Evolutionary conservation across 169 alveolate species (phyloP).

Genomic region (Cyclospora cayetanensis): DNA sequence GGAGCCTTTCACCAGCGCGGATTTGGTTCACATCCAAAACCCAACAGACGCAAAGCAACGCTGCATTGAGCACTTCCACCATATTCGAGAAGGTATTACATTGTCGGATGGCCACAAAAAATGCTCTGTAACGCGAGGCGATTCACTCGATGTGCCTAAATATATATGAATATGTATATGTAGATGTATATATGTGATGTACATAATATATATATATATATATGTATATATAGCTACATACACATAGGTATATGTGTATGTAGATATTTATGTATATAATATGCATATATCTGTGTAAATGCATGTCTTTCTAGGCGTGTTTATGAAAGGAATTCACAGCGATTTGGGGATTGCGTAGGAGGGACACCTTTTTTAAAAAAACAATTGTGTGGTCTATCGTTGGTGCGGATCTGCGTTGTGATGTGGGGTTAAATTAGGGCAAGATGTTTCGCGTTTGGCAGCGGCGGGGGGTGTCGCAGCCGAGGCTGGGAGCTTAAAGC

Average conservation of each 20-base stretch:
- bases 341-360: too few relatives aligned
- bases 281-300: not conserved
- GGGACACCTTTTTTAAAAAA: too few relatives aligned
- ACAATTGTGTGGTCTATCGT: not conserved
- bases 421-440: not conserved
- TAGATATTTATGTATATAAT: not conserved
- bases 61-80: constrained; percentile 34
- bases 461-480: constrained; percentile 19
- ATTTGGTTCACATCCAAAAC: constrained; percentile 63
- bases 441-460: not conserved
- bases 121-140: not conserved
- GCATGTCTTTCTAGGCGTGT: not conserved
- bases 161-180: not conserved
- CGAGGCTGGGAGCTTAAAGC: constrained; percentile 25
- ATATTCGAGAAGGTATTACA: constrained; percentile 43
- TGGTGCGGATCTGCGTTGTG: not conserved
- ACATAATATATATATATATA: not conserved
- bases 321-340: too few relatives aligned
- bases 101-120: not conserved
- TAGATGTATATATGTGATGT: not conserved
- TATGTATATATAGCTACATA: not conserved
- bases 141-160: not conserved
- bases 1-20: constrained; percentile 80
- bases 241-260: not conserved
- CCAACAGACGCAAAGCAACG: constrained; percentile 68